These are phyloP conservation scores for Onygena corvina DNA, from an alignment of 2,329 filamentous ascomycete species.

Conservation along the genomic window DNA sequence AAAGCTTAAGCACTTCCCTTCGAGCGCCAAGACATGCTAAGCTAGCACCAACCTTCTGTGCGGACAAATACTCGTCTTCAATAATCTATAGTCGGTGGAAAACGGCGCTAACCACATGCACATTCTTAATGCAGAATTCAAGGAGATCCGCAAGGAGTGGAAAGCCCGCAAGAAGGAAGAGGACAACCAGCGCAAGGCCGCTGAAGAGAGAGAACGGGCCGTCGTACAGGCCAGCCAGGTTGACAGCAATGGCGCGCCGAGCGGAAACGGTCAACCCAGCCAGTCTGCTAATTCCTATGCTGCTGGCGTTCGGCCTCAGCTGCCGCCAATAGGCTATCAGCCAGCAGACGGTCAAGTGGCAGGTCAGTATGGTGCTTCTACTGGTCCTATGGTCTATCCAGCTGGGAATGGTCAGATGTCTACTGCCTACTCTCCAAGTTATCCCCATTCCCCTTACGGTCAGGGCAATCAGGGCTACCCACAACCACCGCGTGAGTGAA, in stretches of 20 bases:
- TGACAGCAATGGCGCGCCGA: conserved; percentile 35
- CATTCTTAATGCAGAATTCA: conserved; percentile 60
- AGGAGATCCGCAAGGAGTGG: conserved; percentile 98
- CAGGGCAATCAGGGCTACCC: conserved; percentile 39
- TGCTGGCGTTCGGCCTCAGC: conserved; percentile 47
- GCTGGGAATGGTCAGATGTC: conserved; percentile 38
- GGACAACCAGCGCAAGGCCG: conserved; percentile 75
- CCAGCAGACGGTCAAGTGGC: conserved; percentile 43
- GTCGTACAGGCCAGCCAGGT: conserved; percentile 44
- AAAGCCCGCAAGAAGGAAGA: conserved; percentile 99
- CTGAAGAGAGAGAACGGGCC: conserved; percentile 66
- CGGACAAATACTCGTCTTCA: neutral
- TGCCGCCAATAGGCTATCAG: conserved; percentile 66
- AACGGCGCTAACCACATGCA: conserved; percentile 16
- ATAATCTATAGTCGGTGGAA: neutral
- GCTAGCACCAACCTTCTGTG: conserved; percentile 7
- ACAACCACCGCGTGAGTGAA: conserved; percentile 38
- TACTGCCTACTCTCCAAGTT: conserved; percentile 34
- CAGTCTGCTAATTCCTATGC: conserved; percentile 33
- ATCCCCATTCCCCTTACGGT: conserved; percentile 40
- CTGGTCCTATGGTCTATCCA: conserved; percentile 40
- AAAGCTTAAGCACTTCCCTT: conserved; percentile 34
- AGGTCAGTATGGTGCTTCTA: conserved; percentile 51
- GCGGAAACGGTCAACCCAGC: conserved; percentile 23
- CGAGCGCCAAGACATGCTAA: conserved; percentile 16